Base-by-base conservation (phyloP, 768 basidiomycete species). In the Termitomyces sp. region DNA sequence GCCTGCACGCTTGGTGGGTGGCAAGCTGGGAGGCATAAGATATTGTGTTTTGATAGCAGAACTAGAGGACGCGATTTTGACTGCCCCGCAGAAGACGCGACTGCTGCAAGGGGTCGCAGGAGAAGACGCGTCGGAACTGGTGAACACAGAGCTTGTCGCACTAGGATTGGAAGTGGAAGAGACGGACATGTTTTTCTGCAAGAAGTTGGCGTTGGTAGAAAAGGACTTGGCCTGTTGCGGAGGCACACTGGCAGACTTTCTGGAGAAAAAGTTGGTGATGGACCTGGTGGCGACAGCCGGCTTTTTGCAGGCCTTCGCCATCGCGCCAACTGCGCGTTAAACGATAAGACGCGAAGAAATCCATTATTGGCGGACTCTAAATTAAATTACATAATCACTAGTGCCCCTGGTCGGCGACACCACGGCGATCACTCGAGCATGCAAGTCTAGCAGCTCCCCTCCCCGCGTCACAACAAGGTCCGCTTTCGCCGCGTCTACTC, bases 391-490 rank as follows among this genome's bases (percentile, higher is more conserved):
- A 23, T 23, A 34, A 57, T 37, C 44, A 61, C 9, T 54, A 7
- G 25, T 19, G 2, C 55, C 35, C 10, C 70, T 34, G 34, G 14
- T 68, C 7, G 80, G 69, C 30, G 84, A 86, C 39, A 87, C 68
- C 37, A 85, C 67, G 12, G 77, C 84, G 8, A 77, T 73, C 7
- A 84, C 83, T 63, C 75, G 78, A 5, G 78, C 71, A 43, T 69
- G 68, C 41, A 72, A 63, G 60, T 76, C 77, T 48, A 82, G 73
- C 55, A 82, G 60, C 42, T 83, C 83, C 10, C 82, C 83, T 14
- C 83, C 82, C 16, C 63, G 61, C 27, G 74, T 76, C 17, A 76
- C 82, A n/a, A 89, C 84, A 55, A 87, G 62, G 59, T 89, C 88
- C 32, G 72, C 72, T 23, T 70, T 63, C 11, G 66, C 68, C 11